Percentiles rank a stretch among this genome's conserved stretches.
phyloP scores from a whole-genome alignment of 306 rosid species.

The Sicyos edulis region DNA sequence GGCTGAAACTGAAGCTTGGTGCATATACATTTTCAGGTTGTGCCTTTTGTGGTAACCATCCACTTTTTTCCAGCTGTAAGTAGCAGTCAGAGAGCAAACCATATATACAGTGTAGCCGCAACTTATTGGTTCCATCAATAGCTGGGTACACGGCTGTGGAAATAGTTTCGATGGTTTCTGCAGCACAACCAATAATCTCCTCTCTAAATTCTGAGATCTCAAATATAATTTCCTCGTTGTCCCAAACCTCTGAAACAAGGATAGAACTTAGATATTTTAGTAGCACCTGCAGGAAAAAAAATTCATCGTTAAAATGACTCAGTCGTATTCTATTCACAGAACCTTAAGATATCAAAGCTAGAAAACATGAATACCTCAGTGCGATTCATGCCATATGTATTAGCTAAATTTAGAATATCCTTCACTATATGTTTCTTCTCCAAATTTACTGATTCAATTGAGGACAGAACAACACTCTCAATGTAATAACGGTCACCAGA shows the following conservation, averaged over 20 bases:
- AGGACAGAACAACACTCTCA: slow-evolving; percentile 54
- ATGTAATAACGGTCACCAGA: slow-evolving; percentile 73
- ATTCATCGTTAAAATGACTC: slow-evolving; percentile 17
- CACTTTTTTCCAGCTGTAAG: slow-evolving; percentile 55
- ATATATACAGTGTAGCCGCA: slow-evolving; percentile 71
- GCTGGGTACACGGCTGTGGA: slow-evolving; percentile 71
- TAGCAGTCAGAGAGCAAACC: slow-evolving; percentile 76
- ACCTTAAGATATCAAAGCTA: slow-evolving; percentile 18
- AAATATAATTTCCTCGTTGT: slow-evolving; percentile 62
- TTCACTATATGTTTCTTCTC: slow-evolving; percentile 75
- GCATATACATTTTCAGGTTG: slow-evolving; percentile 41
- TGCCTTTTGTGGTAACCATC: slow-evolving; percentile 35
- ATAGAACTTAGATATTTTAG: slow-evolving; percentile 54
- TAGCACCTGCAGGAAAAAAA: slow-evolving; percentile 63
- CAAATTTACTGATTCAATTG: slow-evolving; percentile 62
- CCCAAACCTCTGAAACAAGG: slow-evolving; percentile 86
- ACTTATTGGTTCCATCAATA: slow-evolving; percentile 71
- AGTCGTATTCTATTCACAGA: slow-evolving; percentile 16
- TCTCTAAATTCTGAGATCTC: slow-evolving; percentile 64
- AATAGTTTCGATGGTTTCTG: slow-evolving; percentile 56
- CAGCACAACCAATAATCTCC: slow-evolving; percentile 47
- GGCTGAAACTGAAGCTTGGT: slow-evolving; percentile 46
- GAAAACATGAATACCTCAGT: slow-evolving; percentile 54
- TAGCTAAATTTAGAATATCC: slow-evolving; percentile 66
- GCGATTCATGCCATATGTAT: slow-evolving; percentile 62